Percentiles rank a stretch among this genome's conserved stretches.
Conservation (phyloP, 1,139 yeast genomes). For the Geotrichum siamense region DNA sequence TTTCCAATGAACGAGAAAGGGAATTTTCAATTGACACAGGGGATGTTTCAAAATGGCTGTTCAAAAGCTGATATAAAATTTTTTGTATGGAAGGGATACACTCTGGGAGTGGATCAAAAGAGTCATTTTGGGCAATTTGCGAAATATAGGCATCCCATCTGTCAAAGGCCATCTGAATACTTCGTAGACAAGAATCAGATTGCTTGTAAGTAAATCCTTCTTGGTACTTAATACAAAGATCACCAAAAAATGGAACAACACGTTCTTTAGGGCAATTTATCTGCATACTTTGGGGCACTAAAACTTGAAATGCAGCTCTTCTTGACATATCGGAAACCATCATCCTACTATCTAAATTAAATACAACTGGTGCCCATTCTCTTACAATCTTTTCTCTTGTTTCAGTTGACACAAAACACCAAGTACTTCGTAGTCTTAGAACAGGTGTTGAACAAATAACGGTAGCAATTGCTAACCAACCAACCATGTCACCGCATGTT, state of each 20-base stretch:
- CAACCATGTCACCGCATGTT: slow-evolving; percentile 83
- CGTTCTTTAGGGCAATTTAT: slow-evolving; percentile 64
- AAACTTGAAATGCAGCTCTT: slow-evolving; percentile 55
- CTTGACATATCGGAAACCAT: slow-evolving; percentile 45
- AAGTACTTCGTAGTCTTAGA: slow-evolving; percentile 61
- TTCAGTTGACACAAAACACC: slow-evolving; percentile 68
- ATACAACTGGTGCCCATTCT: slow-evolving; percentile 92
- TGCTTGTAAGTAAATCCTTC: slow-evolving; percentile 43
- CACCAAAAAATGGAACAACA: slow-evolving; percentile 90
- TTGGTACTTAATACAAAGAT: slow-evolving; percentile 45
- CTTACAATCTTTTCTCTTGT: slow-evolving; percentile 57
- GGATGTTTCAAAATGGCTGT: slow-evolving; percentile 26
- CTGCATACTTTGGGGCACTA: slow-evolving; percentile 88
- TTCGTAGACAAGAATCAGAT: slow-evolving; percentile 57
- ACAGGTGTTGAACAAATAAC: slow-evolving; percentile 77
- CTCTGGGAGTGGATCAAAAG: slow-evolving; percentile 27
- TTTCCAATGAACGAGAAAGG: slow-evolving; percentile 39
- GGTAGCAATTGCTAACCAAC: slow-evolving; percentile 89
- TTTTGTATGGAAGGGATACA: slow-evolving; percentile 32
- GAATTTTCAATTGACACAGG: slow-evolving; percentile 22
- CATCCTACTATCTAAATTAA: slow-evolving; percentile 75
- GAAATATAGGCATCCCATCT: slow-evolving; percentile 70
- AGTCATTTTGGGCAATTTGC: slow-evolving; percentile 38
- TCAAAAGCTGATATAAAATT: slow-evolving; percentile 35
- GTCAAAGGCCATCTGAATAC: slow-evolving; percentile 64